Conservation (phyloP, 257 asterid species). For the Avicennia marina region DNA sequence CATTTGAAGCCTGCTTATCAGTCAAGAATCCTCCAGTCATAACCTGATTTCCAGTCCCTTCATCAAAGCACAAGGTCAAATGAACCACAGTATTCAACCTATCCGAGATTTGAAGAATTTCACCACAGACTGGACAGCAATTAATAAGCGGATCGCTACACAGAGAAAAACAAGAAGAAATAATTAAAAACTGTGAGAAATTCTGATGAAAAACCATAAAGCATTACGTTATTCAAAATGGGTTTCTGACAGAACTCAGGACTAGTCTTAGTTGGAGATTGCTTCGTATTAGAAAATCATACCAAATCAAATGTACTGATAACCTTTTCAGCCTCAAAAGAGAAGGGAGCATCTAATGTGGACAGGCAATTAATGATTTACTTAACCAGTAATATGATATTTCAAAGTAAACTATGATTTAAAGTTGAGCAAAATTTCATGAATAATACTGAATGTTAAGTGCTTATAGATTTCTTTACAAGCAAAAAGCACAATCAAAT, state of each 20-base stretch:
- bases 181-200: conserved; percentile 6
- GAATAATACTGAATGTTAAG: neutral
- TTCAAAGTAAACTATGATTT: neutral
- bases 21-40: conserved; percentile 99
- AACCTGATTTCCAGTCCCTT: conserved; percentile 95
- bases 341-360: neutral
- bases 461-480: too few species aligned
- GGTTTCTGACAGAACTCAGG: conserved; percentile 6
- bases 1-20: conserved; percentile 93
- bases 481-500: neutral
- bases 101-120: conserved; percentile 73
- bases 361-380: neutral
- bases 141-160: conserved; percentile 84
- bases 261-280: neutral
- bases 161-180: conserved; percentile 12
- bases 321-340: conserved; percentile 4
- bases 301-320: neutral
- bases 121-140: conserved; percentile 98
- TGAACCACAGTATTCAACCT: conserved; percentile 76
- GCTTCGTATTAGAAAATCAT: neutral
- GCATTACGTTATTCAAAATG: neutral
- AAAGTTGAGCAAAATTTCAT: neutral
- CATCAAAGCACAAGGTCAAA: conserved; percentile 93
- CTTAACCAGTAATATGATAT: neutral
- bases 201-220: conserved; percentile 2